Evolutionary conservation across 1,284 basidiomycete species (phyloP).

Genomic region (Sanguinoderma infundibulare): DNA sequence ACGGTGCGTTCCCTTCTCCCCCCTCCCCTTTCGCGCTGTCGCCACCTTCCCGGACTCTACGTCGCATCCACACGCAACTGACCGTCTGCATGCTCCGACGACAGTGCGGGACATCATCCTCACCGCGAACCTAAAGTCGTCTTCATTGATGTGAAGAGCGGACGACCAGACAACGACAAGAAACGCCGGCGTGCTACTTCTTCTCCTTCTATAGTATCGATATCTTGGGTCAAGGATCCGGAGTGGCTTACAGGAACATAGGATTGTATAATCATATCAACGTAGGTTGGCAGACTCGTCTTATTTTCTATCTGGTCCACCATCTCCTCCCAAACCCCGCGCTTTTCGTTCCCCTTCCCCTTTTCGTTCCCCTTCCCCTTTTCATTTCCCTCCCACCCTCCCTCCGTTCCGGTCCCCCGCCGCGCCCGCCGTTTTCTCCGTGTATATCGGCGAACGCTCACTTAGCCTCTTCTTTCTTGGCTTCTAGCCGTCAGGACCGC

Average conservation of each 20-base stretch:
- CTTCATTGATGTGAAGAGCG: constrained; percentile 35
- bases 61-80: background rate
- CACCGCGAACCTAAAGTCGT: constrained; percentile 42
- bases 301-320: background rate
- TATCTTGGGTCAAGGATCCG: background rate
- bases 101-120: constrained; percentile 50
- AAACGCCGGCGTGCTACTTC: no score
- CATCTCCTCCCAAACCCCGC: background rate
- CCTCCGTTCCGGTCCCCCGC: no score
- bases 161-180: no score
- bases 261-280: constrained; percentile 1
- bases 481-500: background rate
- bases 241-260: background rate
- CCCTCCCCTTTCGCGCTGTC: background rate
- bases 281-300: background rate
- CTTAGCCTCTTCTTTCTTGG: background rate
- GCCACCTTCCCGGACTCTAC: background rate
- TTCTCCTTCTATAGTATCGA: no score
- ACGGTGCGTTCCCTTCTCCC: constrained; percentile 36
- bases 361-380: no score
- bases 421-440: background rate
- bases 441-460: background rate
- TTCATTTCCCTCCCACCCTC: no score
- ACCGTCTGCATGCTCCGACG: background rate
- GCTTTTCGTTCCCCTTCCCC: background rate